Conservation (phyloP, 2,329 filamentous ascomycete species). For the Alternaria brassicicola region DNA sequence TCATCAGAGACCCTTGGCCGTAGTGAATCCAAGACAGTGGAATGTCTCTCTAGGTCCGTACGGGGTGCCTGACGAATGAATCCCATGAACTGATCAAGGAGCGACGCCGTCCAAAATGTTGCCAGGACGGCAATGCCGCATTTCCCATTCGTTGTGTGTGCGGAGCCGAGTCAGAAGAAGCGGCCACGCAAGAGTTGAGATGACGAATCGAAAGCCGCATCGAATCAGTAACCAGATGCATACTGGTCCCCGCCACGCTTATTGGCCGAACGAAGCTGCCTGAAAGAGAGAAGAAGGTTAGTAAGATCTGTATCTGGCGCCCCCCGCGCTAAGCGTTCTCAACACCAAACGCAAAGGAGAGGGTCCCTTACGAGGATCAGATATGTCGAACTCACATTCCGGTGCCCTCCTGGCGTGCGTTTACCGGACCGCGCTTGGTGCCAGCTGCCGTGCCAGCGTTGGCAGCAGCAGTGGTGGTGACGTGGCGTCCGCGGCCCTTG, state of each 20-base stretch:
- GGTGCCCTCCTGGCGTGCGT: constrained; percentile 82
- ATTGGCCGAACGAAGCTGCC: constrained; percentile 60
- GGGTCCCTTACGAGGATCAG: constrained; percentile 86
- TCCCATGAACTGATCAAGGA: constrained; percentile 46
- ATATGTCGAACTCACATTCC: constrained; percentile 92
- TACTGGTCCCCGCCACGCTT: constrained; percentile 58
- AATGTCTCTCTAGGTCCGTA: constrained; percentile 41
- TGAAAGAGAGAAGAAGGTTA: constrained; percentile 53
- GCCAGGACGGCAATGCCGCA: constrained; percentile 52
- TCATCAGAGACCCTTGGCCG: constrained; percentile 37
- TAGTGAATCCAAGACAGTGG: constrained; percentile 31
- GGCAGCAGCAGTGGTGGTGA: constrained; percentile 68
- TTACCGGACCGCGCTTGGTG: constrained; percentile 73
- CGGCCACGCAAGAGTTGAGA: constrained; percentile 48
- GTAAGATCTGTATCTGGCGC: constrained; percentile 56
- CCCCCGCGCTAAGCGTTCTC: constrained; percentile 75
- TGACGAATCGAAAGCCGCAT: constrained; percentile 50
- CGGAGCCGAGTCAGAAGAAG: constrained; percentile 36
- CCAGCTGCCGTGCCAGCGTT: constrained; percentile 67
- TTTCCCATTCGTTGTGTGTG: constrained; percentile 52
- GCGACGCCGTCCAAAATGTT: constrained; percentile 47
- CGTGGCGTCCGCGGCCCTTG: constrained; percentile 66
- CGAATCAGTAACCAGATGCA: constrained; percentile 57
- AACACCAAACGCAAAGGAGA: constrained; percentile 85
- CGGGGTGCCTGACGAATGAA: constrained; percentile 44